Conservation (phyloP, 208 protist genomes). For the Acanthamoeba lenticulata region DNA sequence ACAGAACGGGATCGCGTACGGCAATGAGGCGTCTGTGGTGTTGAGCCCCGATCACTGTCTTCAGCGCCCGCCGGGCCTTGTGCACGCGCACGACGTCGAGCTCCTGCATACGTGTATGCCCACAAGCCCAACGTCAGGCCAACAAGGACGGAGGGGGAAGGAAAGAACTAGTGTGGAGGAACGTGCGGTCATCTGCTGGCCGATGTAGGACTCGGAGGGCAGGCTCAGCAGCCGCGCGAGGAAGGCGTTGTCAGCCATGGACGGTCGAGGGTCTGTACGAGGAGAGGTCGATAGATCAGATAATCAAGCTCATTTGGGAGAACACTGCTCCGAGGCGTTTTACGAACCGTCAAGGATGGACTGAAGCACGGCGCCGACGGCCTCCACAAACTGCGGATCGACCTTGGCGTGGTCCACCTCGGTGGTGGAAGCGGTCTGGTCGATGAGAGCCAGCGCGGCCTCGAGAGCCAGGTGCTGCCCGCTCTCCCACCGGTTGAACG, state of each 20-base stretch:
- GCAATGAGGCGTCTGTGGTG: not conserved
- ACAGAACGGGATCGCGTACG: not conserved
- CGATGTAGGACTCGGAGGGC: not conserved
- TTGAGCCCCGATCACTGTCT: not conserved
- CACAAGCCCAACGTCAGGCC: too few relatives aligned
- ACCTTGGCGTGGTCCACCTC: not conserved
- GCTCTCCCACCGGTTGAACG: not conserved
- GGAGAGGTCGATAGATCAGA: not conserved
- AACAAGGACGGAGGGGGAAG: too few relatives aligned
- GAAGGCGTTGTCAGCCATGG: not conserved
- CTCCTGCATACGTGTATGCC: too few relatives aligned
- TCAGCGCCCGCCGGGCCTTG: not conserved
- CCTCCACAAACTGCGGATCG: not conserved
- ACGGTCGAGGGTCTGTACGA: not conserved
- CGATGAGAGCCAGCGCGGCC: not conserved
- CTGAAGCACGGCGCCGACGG: not conserved
- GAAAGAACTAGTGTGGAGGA: too few relatives aligned
- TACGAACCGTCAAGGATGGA: not conserved
- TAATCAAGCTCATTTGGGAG: not conserved
- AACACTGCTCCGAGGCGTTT: not conserved
- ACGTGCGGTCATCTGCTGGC: not conserved
- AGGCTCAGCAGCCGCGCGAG: not conserved
- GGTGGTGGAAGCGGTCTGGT: not conserved
- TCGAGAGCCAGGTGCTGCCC: not conserved
- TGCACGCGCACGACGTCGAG: not conserved